Percentiles rank a stretch among this genome's conserved stretches.
Evolutionary conservation across 768 basidiomycete genomes (phyloP).

Genomic region (Psilocybe azurescens): DNA sequence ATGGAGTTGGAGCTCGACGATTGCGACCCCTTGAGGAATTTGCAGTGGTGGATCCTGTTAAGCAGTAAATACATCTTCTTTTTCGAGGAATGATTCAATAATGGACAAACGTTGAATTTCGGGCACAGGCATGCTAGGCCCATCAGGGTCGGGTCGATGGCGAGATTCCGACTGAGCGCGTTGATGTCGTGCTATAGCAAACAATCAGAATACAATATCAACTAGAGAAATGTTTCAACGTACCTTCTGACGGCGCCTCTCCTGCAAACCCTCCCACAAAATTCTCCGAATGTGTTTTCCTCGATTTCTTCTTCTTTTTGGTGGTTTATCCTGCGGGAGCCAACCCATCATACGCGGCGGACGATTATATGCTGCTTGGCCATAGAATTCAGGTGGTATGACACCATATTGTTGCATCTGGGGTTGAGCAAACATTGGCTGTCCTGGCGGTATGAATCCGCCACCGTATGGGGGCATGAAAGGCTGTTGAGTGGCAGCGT

Average conservation of each 20-base stretch:
- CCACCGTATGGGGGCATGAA: conserved; percentile 17
- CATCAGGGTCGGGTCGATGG: background rate
- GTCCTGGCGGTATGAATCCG: conserved; percentile 15
- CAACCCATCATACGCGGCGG: conserved; percentile 30
- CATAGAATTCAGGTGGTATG: conserved; percentile 27
- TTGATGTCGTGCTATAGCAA: conserved; percentile 9
- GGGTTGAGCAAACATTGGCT: conserved; percentile 18
- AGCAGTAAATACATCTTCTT: background rate
- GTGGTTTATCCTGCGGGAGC: conserved; percentile 26
- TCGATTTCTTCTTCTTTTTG: conserved; percentile 14
- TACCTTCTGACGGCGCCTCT: conserved; percentile 21
- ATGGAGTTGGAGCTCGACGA: conserved; percentile 34
- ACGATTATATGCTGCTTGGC: conserved; percentile 21
- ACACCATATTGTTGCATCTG: conserved; percentile 21
- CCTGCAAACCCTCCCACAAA: conserved; percentile 30
- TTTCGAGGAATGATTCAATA: background rate
- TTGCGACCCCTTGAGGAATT: background rate
- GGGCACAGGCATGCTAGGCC: background rate
- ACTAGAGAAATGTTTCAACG: background rate
- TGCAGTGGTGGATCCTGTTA: background rate
- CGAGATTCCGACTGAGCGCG: conserved; percentile 7
- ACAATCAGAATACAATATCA: background rate
- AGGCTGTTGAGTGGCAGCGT: conserved; percentile 17
- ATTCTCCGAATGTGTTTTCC: conserved; percentile 29
- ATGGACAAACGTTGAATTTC: conserved; percentile 1